Evolutionary conservation across 78 protist genomes (phyloP).

Genomic region (Isochrysis galbana): DNA sequence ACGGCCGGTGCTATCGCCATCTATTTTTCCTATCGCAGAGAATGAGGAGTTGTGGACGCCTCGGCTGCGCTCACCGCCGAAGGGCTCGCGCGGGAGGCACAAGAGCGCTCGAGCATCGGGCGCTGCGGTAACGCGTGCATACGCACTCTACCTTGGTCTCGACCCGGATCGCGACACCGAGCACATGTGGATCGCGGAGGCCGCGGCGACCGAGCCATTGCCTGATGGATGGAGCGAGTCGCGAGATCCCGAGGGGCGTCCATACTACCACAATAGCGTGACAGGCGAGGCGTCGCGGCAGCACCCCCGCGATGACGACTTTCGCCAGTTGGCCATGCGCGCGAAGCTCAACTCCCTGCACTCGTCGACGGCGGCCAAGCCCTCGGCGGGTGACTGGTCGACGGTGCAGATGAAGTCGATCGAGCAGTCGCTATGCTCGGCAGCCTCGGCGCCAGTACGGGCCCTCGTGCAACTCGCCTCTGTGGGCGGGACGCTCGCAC

Average conservation of each 20-base stretch:
- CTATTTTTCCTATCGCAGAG: too few relatives aligned
- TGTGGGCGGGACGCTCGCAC: not conserved
- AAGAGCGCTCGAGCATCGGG: too few relatives aligned
- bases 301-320: not conserved
- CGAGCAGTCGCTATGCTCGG: not conserved
- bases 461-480: not conserved
- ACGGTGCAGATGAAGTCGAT: not conserved
- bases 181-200: slow-evolving; percentile 11
- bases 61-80: too few relatives aligned
- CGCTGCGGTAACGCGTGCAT: too few relatives aligned
- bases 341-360: not conserved
- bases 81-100: too few relatives aligned
- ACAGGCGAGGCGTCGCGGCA: not conserved
- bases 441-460: not conserved
- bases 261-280: not conserved
- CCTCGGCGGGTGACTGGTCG: not conserved
- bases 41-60: too few relatives aligned
- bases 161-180: not conserved
- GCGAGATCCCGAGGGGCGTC: not conserved
- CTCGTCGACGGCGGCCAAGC: not conserved
- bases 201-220: not conserved
- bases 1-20: too few relatives aligned
- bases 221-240: not conserved
- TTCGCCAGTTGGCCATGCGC: not conserved
- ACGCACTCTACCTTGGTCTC: not conserved